Evolutionary conservation across 257 asterid species (phyloP), one percentile per base, ranked within the genome.

Genomic region (Catharanthus roseus): DNA sequence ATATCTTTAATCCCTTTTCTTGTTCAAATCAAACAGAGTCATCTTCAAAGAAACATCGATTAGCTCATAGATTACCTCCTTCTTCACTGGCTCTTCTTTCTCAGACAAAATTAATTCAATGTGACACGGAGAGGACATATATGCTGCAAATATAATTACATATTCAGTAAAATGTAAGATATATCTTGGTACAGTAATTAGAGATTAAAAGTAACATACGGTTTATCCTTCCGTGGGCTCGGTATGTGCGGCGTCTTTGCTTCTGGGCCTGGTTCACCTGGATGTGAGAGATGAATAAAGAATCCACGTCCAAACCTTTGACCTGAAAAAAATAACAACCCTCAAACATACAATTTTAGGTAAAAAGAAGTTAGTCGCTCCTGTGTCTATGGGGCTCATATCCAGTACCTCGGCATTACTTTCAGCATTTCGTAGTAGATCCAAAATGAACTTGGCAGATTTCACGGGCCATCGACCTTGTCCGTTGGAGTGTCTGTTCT

Each of bases 381-480:
- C 3, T 8, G 8, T 38, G 12, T 28, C 1, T 16, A 6, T 11
- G 23, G 16, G 36, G 50, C 12, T 39, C 21, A 67, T 39, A 6
- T 5, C 5, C 24, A n/a, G 65, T 79, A 90, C 96, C 87, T 91
- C 97, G 6, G 97, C 97, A 73, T 91, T 91, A 18, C 96, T 88
- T 71, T 90, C 96, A 5, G 95, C 96, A 63, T 91, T 91, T 78
- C 89, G 88, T 5, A 91, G 89, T 45, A 91, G 82, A 78, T 89
- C 97, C 67, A 91, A 74, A 76, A 91, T 81, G 56, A 88, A 85
- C 69, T 76, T 81, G 10, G 95, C 97, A 47, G 97, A 91, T 57
- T 91, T 91, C 28, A 82, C 93, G 12, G 96, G 97, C 97, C 96
- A 91, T 24, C 96, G 96, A 1, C 96, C 96, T 76, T 91, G 95